phyloP scores from a whole-genome alignment of 805 yeast genomes.

The Pichia manshurica region DNA sequence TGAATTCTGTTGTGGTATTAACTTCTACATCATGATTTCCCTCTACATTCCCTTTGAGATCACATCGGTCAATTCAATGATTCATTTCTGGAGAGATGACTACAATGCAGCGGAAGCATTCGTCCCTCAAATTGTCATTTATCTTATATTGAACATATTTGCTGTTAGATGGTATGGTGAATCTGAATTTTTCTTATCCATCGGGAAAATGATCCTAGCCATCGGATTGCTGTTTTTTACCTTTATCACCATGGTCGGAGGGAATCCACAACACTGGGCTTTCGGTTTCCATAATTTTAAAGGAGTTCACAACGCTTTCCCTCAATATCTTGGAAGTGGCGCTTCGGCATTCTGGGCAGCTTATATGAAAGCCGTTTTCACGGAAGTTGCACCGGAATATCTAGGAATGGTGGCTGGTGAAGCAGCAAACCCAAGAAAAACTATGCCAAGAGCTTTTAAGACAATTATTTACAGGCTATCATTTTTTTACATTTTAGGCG shows the following conservation, averaged over 20 bases:
- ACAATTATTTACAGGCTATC: slow-evolving; percentile 66
- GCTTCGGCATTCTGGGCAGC: slow-evolving; percentile 65
- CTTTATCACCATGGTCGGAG: slow-evolving; percentile 80
- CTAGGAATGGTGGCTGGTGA: slow-evolving; percentile 84
- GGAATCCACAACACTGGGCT: slow-evolving; percentile 63
- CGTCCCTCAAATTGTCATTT: slow-evolving; percentile 57
- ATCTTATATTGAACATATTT: slow-evolving; percentile 58
- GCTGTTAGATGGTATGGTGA: slow-evolving; percentile 79
- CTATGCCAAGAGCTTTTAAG: slow-evolving; percentile 72
- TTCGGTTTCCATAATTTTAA: slow-evolving; percentile 27
- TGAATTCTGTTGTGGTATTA: slow-evolving; percentile 20
- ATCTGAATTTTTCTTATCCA: slow-evolving; percentile 71
- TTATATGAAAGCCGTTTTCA: slow-evolving; percentile 64
- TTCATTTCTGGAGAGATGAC: slow-evolving; percentile 77
- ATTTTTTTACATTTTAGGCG: slow-evolving; percentile 65
- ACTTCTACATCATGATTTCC: slow-evolving; percentile 70
- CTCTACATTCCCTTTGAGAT: slow-evolving; percentile 80
- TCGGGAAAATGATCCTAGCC: slow-evolving; percentile 68
- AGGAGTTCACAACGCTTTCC: slow-evolving; percentile 38
- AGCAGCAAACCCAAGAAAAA: slow-evolving; percentile 51
- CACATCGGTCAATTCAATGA: slow-evolving; percentile 69
- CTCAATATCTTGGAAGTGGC: slow-evolving; percentile 50
- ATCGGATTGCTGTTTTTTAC: slow-evolving; percentile 73
- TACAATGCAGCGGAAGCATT: slow-evolving; percentile 68
- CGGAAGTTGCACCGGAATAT: slow-evolving; percentile 79